Conservation (phyloP, 768 basidiomycete species). For the Cystofilobasidium bisporidii region DNA sequence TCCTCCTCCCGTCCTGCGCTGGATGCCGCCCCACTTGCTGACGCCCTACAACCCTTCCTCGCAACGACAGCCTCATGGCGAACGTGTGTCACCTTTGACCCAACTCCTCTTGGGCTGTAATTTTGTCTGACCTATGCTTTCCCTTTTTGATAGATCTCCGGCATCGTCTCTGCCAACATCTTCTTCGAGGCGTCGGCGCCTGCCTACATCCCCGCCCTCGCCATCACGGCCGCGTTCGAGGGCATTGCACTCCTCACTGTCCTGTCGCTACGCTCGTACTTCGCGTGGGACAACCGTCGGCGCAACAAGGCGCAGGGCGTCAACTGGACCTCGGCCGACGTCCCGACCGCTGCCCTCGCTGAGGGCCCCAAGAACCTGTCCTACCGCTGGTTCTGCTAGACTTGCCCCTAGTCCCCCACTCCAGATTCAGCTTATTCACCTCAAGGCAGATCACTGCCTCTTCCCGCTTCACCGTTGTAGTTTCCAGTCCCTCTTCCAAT, state of each 20-base stretch:
- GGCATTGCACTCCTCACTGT: neutral
- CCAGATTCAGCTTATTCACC: no score
- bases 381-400: slow-evolving; percentile 32
- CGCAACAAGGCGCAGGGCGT: slow-evolving; percentile 34
- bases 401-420: no score
- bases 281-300: neutral
- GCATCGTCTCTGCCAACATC: slow-evolving; percentile 49
- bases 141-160: slow-evolving; percentile 38
- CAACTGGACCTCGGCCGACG: slow-evolving; percentile 31
- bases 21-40: no score
- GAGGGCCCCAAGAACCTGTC: slow-evolving; percentile 30
- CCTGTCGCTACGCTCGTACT: neutral
- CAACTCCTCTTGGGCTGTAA: no score
- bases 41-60: no score
- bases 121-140: no score
- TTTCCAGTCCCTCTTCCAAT: no score
- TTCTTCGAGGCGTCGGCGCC: slow-evolving; percentile 49
- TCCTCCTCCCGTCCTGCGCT: no score
- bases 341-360: slow-evolving; percentile 31
- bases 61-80: no score
- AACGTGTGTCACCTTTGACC: no score
- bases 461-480: no score
- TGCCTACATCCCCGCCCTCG: slow-evolving; percentile 47
- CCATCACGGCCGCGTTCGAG: slow-evolving; percentile 47
- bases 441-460: no score